Conservation (phyloP, 2,329 filamentous ascomycete species). For the Claviceps monticola region DNA sequence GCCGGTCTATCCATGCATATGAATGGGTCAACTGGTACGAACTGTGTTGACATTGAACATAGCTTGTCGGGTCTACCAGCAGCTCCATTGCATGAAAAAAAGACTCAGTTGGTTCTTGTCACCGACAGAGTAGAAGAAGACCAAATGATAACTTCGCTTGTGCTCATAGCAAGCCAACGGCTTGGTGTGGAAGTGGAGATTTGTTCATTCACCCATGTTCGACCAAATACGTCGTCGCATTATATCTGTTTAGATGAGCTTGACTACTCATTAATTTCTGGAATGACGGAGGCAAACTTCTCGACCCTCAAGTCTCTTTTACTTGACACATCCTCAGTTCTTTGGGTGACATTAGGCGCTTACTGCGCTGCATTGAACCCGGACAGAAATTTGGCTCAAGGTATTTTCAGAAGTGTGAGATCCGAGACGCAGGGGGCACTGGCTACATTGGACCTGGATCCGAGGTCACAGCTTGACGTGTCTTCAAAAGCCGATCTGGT, state of each 20-base stretch:
- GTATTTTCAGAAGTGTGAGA: slow-evolving; percentile 30
- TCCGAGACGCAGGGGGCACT: slow-evolving; percentile 32
- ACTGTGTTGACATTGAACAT: background rate
- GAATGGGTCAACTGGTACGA: background rate
- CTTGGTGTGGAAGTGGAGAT: slow-evolving; percentile 10
- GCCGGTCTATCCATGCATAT: no score
- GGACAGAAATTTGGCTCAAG: slow-evolving; percentile 30
- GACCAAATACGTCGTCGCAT: slow-evolving; percentile 6
- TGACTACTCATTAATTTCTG: slow-evolving; percentile 27
- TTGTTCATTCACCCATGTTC: slow-evolving; percentile 9
- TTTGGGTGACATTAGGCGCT: slow-evolving; percentile 28
- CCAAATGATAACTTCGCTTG: slow-evolving; percentile 11
- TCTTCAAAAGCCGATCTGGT: slow-evolving; percentile 18
- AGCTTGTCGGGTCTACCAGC: background rate
- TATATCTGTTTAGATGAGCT: slow-evolving; percentile 32
- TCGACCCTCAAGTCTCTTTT: slow-evolving; percentile 21
- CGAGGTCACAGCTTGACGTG: slow-evolving; percentile 8
- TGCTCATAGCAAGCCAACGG: background rate
- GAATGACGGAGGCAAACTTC: slow-evolving; percentile 25
- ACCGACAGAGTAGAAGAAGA: slow-evolving; percentile 10
- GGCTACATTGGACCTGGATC: slow-evolving; percentile 31
- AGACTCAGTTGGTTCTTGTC: slow-evolving; percentile 11
- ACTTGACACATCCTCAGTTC: slow-evolving; percentile 20
- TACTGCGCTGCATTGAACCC: slow-evolving; percentile 22
- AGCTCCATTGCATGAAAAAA: no score